These are phyloP conservation scores for Mycena sp. DNA, from an alignment of 1,284 basidiomycete genomes.

Conservation along the genomic window DNA sequence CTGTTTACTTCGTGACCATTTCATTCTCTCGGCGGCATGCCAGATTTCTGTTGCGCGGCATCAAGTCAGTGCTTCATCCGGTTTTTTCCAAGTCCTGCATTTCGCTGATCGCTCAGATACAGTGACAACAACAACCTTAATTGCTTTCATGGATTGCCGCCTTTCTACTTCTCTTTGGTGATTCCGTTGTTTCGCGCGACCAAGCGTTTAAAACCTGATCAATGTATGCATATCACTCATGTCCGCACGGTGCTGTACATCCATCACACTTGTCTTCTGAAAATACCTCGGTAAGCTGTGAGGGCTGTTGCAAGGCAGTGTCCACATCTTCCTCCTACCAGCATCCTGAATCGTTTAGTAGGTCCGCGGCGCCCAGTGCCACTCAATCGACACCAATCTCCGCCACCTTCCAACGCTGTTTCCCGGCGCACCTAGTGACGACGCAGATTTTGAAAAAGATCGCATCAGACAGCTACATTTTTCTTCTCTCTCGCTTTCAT, in stretches of 20 bases:
- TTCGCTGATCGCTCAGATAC: background rate
- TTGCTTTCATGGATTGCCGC: background rate
- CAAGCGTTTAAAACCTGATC: background rate
- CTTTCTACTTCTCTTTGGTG: background rate
- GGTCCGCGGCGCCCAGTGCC: no score
- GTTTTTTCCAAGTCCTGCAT: background rate
- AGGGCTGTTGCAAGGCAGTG: background rate
- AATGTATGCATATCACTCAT: background rate
- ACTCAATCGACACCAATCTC: no score
- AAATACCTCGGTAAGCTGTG: background rate
- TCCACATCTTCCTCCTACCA: background rate
- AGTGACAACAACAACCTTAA: background rate
- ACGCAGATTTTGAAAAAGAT: no score
- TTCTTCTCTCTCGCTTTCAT: no score
- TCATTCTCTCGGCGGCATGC: background rate
- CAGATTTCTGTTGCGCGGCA: background rate
- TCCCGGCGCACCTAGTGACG: no score
- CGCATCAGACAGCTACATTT: no score
- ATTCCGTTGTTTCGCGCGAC: background rate
- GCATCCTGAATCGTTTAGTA: no score
- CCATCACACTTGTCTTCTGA: background rate
- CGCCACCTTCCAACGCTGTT: no score
- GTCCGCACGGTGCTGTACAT: background rate
- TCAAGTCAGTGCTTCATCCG: background rate
- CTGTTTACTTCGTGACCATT: background rate